Base-by-base conservation (phyloP, 2,329 filamentous ascomycete species). In the Decorospora gaudefroyi region DNA sequence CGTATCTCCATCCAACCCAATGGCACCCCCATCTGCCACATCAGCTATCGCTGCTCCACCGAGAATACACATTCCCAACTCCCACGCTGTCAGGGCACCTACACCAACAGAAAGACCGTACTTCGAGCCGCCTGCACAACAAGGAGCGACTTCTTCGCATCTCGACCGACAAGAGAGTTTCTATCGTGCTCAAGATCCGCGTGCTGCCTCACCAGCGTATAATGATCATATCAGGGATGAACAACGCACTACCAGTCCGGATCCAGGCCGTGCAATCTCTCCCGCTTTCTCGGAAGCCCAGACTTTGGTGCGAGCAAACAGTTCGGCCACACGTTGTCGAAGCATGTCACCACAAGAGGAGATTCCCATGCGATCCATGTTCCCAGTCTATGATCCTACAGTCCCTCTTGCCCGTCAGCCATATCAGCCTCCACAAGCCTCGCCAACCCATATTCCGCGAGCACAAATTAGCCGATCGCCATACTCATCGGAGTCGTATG, bases 371-470 rank as follows among this genome's bases (percentile, higher is more conserved):
- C 79, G 81, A 21, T 90, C 87, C 16, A 90, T 91, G 58, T 91
- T 91, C 58, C 87, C 87, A 6, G 78, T 80, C 19, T 90, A 90
- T 63, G 84, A 91, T 59, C 84, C 83, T 3, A 78, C 78, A 1
- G 64, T 88, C 16, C 76, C 86, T 4, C 77, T 89, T 3, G 76
- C 82, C 42, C 80, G 83, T 44, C 87, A 91, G 61, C 71, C 81
- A 32, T 90, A 91, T 70, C 86, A 79, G 34, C 86, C 87, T 2
- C 84, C 81, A 0, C 82, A 86, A 62, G 72, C 78, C 41, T 83
- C 80, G 47, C 84, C 86, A 9, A 79, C 80, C 1, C 77, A 81
- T 21, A 80, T 89, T 34, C 84, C 85, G 4, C 75, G 77, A 23
- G 78, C 79, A 11, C 78, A 84, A 45, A 85, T 88, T 61, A 88